phyloP scores from a whole-genome alignment of 805 yeast genomes.

The Candida ovalis region DNA sequence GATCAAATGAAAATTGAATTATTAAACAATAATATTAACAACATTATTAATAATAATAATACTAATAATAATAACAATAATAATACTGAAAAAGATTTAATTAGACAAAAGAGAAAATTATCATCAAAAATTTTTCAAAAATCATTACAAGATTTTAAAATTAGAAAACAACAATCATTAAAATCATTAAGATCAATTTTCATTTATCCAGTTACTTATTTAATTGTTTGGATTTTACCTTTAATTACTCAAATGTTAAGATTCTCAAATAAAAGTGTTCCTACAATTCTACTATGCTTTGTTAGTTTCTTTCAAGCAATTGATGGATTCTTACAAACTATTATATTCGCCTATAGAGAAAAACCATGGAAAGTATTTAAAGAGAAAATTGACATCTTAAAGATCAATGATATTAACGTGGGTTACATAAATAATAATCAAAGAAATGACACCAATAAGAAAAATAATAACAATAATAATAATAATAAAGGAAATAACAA shows the following conservation, averaged over 20 bases:
- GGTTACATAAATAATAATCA: no score
- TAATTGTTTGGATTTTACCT: slow-evolving; percentile 16
- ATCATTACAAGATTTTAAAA: slow-evolving; percentile 17
- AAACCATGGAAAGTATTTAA: slow-evolving; percentile 18
- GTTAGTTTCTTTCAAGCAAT: slow-evolving; percentile 15
- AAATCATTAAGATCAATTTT: slow-evolving; percentile 15
- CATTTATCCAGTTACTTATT: slow-evolving; percentile 16
- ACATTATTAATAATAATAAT: neutral
- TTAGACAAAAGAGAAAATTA: slow-evolving; percentile 1
- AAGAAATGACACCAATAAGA: neutral
- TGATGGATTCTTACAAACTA: slow-evolving; percentile 17
- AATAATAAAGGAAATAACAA: neutral
- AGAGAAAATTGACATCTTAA: neutral
- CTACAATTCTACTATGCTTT: slow-evolving; percentile 6
- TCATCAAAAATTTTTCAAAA: slow-evolving; percentile 9
- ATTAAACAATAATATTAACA: neutral
- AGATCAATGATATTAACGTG: neutral
- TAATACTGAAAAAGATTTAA: neutral
- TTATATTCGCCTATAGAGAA: slow-evolving; percentile 17
- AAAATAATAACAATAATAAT: neutral
- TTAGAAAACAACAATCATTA: slow-evolving; percentile 15
- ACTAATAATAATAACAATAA: neutral
- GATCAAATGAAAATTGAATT: neutral
- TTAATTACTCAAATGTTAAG: slow-evolving; percentile 14
- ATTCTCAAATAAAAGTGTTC: slow-evolving; percentile 5